These are phyloP conservation scores for Stagonosporopsis vannaccii DNA, from an alignment of 2,329 filamentous ascomycete genomes.

Conservation along the genomic window DNA sequence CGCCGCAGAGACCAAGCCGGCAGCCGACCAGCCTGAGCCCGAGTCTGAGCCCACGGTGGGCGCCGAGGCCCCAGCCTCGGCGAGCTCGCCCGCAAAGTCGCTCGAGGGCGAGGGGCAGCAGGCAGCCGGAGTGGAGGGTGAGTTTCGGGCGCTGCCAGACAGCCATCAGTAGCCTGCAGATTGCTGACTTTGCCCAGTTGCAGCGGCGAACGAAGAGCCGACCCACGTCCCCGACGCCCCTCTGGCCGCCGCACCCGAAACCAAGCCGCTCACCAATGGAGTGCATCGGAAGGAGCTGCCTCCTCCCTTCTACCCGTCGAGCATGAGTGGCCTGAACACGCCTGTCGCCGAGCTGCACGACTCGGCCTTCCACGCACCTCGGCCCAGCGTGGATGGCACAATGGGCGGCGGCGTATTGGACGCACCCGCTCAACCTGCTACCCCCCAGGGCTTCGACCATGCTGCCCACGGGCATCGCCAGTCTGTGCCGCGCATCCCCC, in stretches of 20 bases:
- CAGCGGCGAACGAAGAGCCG: constrained; percentile 10
- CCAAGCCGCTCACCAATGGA: constrained; percentile 30
- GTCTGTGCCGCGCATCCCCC: constrained; percentile 37
- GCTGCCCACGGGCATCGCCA: constrained; percentile 29
- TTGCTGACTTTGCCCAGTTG: constrained; percentile 4
- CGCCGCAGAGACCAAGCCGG: constrained; percentile 41
- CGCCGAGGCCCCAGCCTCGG: no score
- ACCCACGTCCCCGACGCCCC: constrained; percentile 4
- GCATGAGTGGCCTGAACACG: constrained; percentile 32
- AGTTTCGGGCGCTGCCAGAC: constrained; percentile 12
- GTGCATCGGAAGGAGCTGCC: constrained; percentile 42
- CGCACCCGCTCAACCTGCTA: constrained; percentile 47
- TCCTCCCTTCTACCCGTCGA: constrained; percentile 47
- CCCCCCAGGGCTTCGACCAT: constrained; percentile 27
- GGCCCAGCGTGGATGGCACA: constrained; percentile 43
- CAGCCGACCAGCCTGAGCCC: constrained; percentile 22
- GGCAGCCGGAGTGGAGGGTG: constrained; percentile 28
- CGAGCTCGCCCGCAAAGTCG: constrained; percentile 26
- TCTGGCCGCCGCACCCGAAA: constrained; percentile 9
- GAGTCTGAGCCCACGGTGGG: constrained; percentile 15
- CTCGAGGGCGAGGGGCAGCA: constrained; percentile 25
- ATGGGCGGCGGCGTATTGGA: constrained; percentile 51
- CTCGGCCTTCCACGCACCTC: constrained; percentile 29
- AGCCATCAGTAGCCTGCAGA: neutral
- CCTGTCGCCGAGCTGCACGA: constrained; percentile 30